Evolutionary conservation across 495 filamentous ascomycete genomes (phyloP).

Genomic region (Penicillium odoratum): DNA sequence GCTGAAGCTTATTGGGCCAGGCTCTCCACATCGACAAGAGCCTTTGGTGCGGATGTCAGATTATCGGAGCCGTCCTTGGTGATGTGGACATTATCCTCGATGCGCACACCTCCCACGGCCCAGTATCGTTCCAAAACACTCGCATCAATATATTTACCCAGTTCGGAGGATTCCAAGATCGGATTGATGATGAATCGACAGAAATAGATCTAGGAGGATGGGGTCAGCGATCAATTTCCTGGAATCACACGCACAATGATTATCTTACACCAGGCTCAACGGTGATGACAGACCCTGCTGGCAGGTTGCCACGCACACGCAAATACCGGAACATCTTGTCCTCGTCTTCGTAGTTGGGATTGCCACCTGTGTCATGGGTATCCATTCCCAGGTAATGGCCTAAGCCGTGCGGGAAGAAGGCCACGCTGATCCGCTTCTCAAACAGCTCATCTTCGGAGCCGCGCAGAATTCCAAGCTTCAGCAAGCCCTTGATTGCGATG

Average conservation of each 20-base stretch:
- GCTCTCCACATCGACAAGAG: conserved; percentile 67
- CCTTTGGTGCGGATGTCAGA: conserved; percentile 74
- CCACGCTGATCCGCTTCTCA: conserved; percentile 69
- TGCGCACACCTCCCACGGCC: conserved; percentile 83
- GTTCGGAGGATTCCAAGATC: conserved; percentile 67
- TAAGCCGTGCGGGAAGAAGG: conserved; percentile 91
- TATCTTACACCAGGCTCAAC: conserved; percentile 79
- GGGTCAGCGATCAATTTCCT: not conserved
- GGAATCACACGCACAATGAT: not conserved
- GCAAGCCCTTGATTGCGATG: conserved; percentile 76
- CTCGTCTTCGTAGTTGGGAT: conserved; percentile 79
- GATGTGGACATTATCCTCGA: conserved; percentile 76
- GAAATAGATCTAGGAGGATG: conserved; percentile 70
- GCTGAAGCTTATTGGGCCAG: conserved; percentile 25
- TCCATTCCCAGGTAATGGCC: conserved; percentile 95
- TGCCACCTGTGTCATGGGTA: conserved; percentile 88
- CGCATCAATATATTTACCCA: conserved; percentile 70
- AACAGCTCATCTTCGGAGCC: conserved; percentile 70
- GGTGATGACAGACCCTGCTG: conserved; percentile 78
- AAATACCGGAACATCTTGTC: conserved; percentile 87
- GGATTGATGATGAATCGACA: conserved; percentile 90
- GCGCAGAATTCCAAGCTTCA: conserved; percentile 72
- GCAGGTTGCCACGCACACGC: conserved; percentile 73
- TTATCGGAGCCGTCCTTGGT: conserved; percentile 77
- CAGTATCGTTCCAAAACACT: conserved; percentile 78